A percentile compares a stretch with the other conserved stretches of the same genome.
These are phyloP conservation scores for Ustilago trichophora DNA, from an alignment of 1,284 basidiomycete genomes.

Conservation along the genomic window DNA sequence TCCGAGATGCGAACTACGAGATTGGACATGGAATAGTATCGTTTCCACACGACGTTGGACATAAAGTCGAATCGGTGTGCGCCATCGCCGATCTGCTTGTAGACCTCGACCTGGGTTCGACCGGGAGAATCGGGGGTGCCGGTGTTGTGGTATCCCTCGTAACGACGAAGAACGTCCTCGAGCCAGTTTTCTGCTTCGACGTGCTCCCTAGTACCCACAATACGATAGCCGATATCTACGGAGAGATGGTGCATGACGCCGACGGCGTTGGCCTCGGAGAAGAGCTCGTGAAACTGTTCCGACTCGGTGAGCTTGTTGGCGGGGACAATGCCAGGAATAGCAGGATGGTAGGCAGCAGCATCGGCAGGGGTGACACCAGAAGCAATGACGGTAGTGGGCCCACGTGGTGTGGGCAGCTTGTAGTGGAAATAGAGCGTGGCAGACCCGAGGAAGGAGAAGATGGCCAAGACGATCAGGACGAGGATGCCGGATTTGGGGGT, in stretches of 20 bases:
- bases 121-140: constrained; percentile 28
- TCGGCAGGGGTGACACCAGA: constrained; percentile 32
- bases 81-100: constrained; percentile 63
- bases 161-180: constrained; percentile 73
- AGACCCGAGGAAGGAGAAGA: constrained; percentile 39
- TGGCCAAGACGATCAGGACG: constrained; percentile 27
- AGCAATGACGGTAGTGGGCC: constrained; percentile 31
- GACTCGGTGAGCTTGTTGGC: constrained; percentile 17
- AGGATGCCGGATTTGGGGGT: constrained; percentile 42
- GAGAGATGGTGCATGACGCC: constrained; percentile 61
- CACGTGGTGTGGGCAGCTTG: constrained; percentile 55
- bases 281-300: constrained; percentile 37
- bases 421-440: constrained; percentile 59
- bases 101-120: constrained; percentile 63
- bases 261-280: constrained; percentile 60
- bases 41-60: constrained; percentile 81
- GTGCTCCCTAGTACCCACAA: constrained; percentile 89
- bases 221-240: constrained; percentile 88
- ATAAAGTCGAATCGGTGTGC: constrained; percentile 64
- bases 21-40: constrained; percentile 85
- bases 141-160: constrained; percentile 67
- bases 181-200: constrained; percentile 86
- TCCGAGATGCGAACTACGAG: constrained; percentile 88
- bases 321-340: constrained; percentile 17
- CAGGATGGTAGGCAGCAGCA: constrained; percentile 41